Conservation (phyloP, 2,329 filamentous ascomycete genomes). For the Pestalotiopsis sp. region DNA sequence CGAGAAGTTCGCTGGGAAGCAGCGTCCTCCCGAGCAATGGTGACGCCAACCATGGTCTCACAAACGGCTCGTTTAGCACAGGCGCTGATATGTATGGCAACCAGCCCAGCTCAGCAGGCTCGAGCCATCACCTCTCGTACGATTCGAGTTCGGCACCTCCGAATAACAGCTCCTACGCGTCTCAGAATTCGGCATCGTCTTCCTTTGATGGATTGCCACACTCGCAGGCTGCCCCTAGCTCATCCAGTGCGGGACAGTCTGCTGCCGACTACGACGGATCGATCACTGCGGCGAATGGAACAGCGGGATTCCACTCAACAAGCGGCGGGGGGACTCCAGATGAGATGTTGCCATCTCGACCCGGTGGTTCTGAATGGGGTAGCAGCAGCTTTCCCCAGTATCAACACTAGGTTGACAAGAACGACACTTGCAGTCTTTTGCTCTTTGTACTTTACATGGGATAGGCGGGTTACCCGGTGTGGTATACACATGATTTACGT, state of each 20-base stretch:
- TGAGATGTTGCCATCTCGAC: neutral
- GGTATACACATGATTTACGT: no score
- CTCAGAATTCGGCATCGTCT: conserved; percentile 1
- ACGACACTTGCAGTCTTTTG: neutral
- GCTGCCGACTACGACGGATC: neutral
- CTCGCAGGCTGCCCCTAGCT: neutral
- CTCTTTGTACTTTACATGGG: neutral
- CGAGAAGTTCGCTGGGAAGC: neutral
- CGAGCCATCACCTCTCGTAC: conserved; percentile 1
- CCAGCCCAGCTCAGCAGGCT: neutral
- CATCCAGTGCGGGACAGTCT: neutral
- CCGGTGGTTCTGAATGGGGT: neutral
- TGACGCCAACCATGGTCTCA: neutral
- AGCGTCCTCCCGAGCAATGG: conserved; percentile 8
- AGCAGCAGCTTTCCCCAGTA: neutral
- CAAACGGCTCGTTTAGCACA: conserved; percentile 1
- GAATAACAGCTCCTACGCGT: neutral
- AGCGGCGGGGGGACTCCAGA: conserved; percentile 1
- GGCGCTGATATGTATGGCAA: neutral
- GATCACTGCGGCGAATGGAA: conserved; percentile 1
- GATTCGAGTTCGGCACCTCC: conserved; percentile 5
- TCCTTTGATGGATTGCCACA: conserved; percentile 5
- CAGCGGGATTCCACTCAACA: conserved; percentile 1
- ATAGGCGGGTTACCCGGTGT: no score
- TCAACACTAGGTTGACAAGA: neutral